phyloP scores from a whole-genome alignment of 768 basidiomycete genomes.

The Gyrodon lividus region DNA sequence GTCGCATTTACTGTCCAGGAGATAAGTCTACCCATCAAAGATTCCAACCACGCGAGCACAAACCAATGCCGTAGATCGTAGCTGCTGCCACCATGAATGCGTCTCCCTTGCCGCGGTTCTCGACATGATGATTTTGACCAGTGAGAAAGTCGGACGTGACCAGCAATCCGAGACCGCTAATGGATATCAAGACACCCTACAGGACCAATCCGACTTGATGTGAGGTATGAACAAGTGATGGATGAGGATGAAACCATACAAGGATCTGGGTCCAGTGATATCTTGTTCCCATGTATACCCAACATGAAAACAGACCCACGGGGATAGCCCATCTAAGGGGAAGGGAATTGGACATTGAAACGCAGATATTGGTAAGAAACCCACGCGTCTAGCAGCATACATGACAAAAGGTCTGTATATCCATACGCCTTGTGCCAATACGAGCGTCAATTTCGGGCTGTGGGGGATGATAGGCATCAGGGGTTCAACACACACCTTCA shows the following conservation, averaged over 20 bases:
- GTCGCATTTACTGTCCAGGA: constrained; percentile 69
- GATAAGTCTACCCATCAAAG: neutral
- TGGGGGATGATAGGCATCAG: neutral
- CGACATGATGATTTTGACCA: constrained; percentile 66
- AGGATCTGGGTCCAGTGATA: constrained; percentile 85
- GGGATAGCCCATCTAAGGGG: constrained; percentile 78
- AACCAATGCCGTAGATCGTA: constrained; percentile 82
- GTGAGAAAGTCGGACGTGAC: constrained; percentile 77
- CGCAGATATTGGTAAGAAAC: constrained; percentile 12
- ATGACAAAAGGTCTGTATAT: constrained; percentile 84
- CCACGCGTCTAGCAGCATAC: constrained; percentile 88
- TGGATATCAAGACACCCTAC: constrained; percentile 70
- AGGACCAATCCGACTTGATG: neutral
- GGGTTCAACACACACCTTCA: constrained; percentile 48
- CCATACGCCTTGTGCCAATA: constrained; percentile 56
- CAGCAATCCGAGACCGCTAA: constrained; percentile 73
- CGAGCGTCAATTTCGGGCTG: neutral
- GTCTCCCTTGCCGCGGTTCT: constrained; percentile 69
- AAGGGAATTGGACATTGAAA: constrained; percentile 1
- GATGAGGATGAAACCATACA: constrained; percentile 35
- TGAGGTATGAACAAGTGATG: neutral
- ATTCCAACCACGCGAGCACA: constrained; percentile 25
- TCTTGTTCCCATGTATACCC: constrained; percentile 72
- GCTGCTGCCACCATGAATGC: constrained; percentile 84
- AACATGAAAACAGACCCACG: constrained; percentile 76